phyloP scores from a whole-genome alignment of 2,329 filamentous ascomycete species.

The Grosmannia clavigera region DNA sequence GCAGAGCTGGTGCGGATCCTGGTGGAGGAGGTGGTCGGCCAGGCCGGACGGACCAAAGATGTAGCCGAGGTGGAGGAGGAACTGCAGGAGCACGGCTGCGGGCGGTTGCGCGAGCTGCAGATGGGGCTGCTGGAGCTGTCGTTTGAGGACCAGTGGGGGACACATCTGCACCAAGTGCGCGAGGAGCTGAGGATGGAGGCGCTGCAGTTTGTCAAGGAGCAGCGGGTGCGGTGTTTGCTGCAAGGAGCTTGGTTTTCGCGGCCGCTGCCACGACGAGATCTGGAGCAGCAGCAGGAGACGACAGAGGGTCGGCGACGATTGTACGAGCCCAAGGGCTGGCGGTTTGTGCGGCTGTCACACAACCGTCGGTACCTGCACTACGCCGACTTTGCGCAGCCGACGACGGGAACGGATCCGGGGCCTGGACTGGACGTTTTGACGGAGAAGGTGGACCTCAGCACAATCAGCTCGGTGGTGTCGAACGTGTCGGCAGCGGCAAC shows the following conservation, averaged over 20 bases:
- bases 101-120: slow-evolving; percentile 68
- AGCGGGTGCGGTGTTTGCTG: slow-evolving; percentile 79
- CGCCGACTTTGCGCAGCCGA: slow-evolving; percentile 63
- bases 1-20: slow-evolving; percentile 83
- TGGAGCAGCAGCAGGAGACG: slow-evolving; percentile 19
- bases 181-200: slow-evolving; percentile 86
- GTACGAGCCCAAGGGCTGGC: slow-evolving; percentile 49
- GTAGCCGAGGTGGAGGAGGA: slow-evolving; percentile 83
- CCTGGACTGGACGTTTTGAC: slow-evolving; percentile 61
- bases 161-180: slow-evolving; percentile 78
- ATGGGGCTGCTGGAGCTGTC: slow-evolving; percentile 86
- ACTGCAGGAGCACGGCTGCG: slow-evolving; percentile 69
- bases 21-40: slow-evolving; percentile 77
- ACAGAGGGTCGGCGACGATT: slow-evolving; percentile 20
- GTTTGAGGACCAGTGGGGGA: slow-evolving; percentile 91
- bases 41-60: slow-evolving; percentile 69
- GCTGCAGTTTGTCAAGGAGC: slow-evolving; percentile 92
- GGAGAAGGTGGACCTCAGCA: slow-evolving; percentile 77
- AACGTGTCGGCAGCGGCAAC: slow-evolving; percentile 64
- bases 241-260: slow-evolving; percentile 77
- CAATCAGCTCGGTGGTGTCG: slow-evolving; percentile 84
- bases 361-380: slow-evolving; percentile 87
- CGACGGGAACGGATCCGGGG: slow-evolving; percentile 31
- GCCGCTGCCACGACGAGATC: slow-evolving; percentile 27
- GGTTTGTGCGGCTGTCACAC: slow-evolving; percentile 79